phyloP scores from a whole-genome alignment of 108 stramenopile species.

The Cyclotella atomus region DNA sequence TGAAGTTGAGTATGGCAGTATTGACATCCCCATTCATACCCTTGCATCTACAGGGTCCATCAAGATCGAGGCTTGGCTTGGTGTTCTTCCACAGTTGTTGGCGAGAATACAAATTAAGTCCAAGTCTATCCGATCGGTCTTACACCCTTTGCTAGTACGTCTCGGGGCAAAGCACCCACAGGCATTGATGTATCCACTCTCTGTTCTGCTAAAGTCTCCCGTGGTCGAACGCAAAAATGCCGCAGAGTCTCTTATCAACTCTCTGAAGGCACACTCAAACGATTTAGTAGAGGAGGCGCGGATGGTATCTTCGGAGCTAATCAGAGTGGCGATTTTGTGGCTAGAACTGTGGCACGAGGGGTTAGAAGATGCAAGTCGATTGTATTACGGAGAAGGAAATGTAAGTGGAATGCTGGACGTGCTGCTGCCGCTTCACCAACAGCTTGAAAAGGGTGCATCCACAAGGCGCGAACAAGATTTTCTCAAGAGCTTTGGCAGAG shows the following conservation, averaged over 20 bases:
- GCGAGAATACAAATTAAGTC: constrained; percentile 95
- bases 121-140: constrained; percentile 72
- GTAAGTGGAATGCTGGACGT: constrained; percentile 92
- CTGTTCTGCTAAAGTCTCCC: constrained; percentile 92
- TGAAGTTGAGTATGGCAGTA: too few species aligned
- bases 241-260: constrained; percentile 90
- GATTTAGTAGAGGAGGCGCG: constrained; percentile 93
- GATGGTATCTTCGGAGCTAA: constrained; percentile 95
- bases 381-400: constrained; percentile 95
- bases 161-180: constrained; percentile 94
- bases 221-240: constrained; percentile 86
- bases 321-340: constrained; percentile 99
- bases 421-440: constrained; percentile 82
- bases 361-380: constrained; percentile 93
- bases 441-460: constrained; percentile 79
- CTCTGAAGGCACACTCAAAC: constrained; percentile 82
- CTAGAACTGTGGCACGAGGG: constrained; percentile 98
- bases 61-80: constrained; percentile 95
- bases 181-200: constrained; percentile 98
- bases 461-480: constrained; percentile 88
- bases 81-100: constrained; percentile 97
- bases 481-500: constrained; percentile 76
- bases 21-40: too few species aligned
- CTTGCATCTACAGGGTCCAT: constrained; percentile 52
- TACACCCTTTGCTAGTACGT: constrained; percentile 88